Evolutionary conservation across 176 grass and related monocot genomes (phyloP).

Genomic region (Ananas comosus): DNA sequence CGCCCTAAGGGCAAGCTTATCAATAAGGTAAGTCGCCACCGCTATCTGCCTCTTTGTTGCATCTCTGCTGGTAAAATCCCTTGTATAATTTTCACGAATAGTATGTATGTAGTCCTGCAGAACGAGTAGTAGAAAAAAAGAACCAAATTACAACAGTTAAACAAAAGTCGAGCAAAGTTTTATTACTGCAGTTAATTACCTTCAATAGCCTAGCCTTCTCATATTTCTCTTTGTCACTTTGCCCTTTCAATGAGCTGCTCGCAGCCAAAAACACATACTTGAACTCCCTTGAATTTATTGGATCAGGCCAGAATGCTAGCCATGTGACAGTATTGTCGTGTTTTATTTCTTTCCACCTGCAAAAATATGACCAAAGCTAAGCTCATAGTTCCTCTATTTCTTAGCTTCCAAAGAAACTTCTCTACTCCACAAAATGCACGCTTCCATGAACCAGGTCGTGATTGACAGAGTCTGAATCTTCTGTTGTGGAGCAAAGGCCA

Average conservation of each 20-base stretch:
- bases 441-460: no score
- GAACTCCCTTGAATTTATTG: conserved; percentile 86
- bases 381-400: neutral
- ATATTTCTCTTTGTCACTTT: conserved; percentile 97
- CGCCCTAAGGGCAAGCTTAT: conserved; percentile 97
- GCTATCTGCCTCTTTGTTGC: conserved; percentile 57
- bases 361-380: conserved; percentile 15
- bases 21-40: conserved; percentile 96
- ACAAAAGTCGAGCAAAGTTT: no score
- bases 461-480: no score
- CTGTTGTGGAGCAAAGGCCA: no score
- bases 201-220: conserved; percentile 93
- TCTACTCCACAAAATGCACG: no score
- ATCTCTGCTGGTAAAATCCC: conserved; percentile 82
- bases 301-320: conserved; percentile 96
- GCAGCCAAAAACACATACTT: conserved; percentile 99
- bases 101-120: conserved; percentile 65
- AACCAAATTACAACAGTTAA: no score
- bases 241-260: conserved; percentile 85
- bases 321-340: conserved; percentile 98
- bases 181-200: conserved; percentile 21
- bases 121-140: neutral
- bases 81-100: conserved; percentile 78
- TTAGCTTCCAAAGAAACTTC: neutral
- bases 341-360: conserved; percentile 92